These are phyloP conservation scores for Penicillium vulpinum DNA, from an alignment of 2,329 filamentous ascomycete species.

Conservation along the genomic window DNA sequence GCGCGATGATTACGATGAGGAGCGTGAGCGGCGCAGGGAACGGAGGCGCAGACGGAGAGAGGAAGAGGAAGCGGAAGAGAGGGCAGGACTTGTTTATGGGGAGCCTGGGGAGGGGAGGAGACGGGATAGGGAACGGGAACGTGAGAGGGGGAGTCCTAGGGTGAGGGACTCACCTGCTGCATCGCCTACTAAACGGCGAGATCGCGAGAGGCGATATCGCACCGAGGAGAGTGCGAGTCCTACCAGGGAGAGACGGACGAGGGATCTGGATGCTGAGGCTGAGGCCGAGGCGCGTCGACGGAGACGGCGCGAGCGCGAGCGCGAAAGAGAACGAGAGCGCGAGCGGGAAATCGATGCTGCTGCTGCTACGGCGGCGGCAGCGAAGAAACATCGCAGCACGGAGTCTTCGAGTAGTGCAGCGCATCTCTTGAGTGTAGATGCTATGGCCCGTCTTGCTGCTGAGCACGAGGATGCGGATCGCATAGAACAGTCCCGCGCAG, in stretches of 20 bases:
- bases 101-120: constrained; percentile 22
- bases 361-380: constrained; percentile 13
- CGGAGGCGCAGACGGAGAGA: constrained; percentile 20
- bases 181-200: constrained; percentile 38
- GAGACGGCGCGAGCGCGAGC: constrained; percentile 27
- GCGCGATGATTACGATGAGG: constrained; percentile 24
- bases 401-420: constrained; percentile 47
- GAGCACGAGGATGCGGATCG: constrained; percentile 58
- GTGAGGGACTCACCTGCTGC: constrained; percentile 40
- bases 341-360: constrained; percentile 17
- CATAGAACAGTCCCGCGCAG: constrained; percentile 45
- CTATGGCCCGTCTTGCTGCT: constrained; percentile 66
- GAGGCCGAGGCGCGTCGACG: constrained; percentile 30
- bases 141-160: constrained; percentile 28
- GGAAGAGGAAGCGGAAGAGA: constrained; percentile 21
- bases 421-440: constrained; percentile 52
- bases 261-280: constrained; percentile 22
- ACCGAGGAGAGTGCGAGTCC: constrained; percentile 29
- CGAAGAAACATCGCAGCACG: constrained; percentile 41
- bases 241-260: constrained; percentile 22
- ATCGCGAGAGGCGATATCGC: constrained; percentile 32
- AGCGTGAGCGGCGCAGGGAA: constrained; percentile 4
- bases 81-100: constrained; percentile 20
- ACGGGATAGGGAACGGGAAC: background rate
- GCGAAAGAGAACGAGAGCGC: constrained; percentile 8